Evolutionary conservation across 2,329 filamentous ascomycete species (phyloP).

Genomic region (Didymella keratinophila): DNA sequence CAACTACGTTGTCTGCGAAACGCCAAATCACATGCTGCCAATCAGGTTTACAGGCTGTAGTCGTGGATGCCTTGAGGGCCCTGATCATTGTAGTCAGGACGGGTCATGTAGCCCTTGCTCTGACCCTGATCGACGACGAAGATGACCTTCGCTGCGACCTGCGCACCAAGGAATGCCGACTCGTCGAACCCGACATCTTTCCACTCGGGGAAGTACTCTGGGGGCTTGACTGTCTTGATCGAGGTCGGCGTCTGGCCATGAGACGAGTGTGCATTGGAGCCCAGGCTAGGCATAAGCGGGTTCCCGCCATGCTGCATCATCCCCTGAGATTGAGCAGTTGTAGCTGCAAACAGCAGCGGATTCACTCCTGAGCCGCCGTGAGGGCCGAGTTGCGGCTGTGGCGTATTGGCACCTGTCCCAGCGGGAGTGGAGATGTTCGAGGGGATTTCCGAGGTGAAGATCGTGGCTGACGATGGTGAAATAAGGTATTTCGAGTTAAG

Average conservation of each 20-base stretch:
- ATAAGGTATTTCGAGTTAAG: constrained; percentile 85
- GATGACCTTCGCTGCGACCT: constrained; percentile 80
- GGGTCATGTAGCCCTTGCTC: constrained; percentile 73
- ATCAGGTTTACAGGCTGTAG: constrained; percentile 43
- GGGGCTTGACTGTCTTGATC: constrained; percentile 79
- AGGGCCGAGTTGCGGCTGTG: constrained; percentile 65
- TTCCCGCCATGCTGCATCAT: constrained; percentile 53
- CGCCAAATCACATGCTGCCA: constrained; percentile 3
- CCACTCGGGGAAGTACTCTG: constrained; percentile 91
- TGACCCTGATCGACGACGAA: constrained; percentile 73
- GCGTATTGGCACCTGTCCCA: constrained; percentile 90
- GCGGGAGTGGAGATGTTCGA: constrained; percentile 91
- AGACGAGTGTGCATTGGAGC: constrained; percentile 64
- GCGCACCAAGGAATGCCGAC: constrained; percentile 83
- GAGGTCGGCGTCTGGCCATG: constrained; percentile 81
- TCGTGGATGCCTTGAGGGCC: constrained; percentile 71
- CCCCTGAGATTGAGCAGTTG: constrained; percentile 70
- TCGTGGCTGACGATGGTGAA: constrained; percentile 90
- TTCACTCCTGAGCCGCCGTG: constrained; percentile 72
- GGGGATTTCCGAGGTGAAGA: constrained; percentile 95
- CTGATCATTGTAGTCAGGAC: constrained; percentile 72
- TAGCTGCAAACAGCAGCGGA: constrained; percentile 89
- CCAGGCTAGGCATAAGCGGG: constrained; percentile 42
- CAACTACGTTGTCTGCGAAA: constrained; percentile 4
- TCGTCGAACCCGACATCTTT: constrained; percentile 80